These are phyloP conservation scores for Secale cereale DNA, from an alignment of 176 grass and related monocot species.

Conservation along the genomic window DNA sequence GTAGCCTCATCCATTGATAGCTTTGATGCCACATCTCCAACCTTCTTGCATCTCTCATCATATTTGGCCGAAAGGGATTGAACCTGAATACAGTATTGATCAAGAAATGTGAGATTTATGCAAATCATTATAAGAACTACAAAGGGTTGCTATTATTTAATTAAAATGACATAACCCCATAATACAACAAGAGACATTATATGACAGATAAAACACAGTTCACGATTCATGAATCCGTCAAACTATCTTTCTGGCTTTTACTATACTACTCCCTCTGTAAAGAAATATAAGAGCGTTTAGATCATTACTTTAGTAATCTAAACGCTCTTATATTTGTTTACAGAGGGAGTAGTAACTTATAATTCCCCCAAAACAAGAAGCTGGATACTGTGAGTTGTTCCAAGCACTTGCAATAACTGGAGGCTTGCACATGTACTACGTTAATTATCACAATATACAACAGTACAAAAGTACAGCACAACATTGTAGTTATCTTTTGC, in stretches of 20 bases:
- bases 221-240: not conserved
- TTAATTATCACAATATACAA: not conserved
- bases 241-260: constrained; percentile 5
- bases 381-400: constrained; percentile 3
- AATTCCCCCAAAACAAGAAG: not conserved
- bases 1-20: constrained; percentile 96
- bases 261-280: too few species aligned
- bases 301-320: too few species aligned
- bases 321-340: too few species aligned
- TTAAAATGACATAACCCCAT: constrained; percentile 1
- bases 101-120: constrained; percentile 9
- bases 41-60: constrained; percentile 90
- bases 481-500: constrained; percentile 17
- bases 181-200: not conserved
- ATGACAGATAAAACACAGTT: not conserved
- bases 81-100: constrained; percentile 51
- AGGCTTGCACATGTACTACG: not conserved
- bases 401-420: not conserved
- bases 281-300: too few species aligned
- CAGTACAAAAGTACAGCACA: not conserved
- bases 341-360: too few species aligned
- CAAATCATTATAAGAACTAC: not conserved
- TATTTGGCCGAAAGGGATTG: constrained; percentile 81
- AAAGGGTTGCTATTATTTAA: not conserved
- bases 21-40: constrained; percentile 91